Evolutionary conservation across 768 basidiomycete genomes (phyloP), one percentile per base, ranked within the genome.

Genomic region (Leccinum subgranulosum): DNA sequence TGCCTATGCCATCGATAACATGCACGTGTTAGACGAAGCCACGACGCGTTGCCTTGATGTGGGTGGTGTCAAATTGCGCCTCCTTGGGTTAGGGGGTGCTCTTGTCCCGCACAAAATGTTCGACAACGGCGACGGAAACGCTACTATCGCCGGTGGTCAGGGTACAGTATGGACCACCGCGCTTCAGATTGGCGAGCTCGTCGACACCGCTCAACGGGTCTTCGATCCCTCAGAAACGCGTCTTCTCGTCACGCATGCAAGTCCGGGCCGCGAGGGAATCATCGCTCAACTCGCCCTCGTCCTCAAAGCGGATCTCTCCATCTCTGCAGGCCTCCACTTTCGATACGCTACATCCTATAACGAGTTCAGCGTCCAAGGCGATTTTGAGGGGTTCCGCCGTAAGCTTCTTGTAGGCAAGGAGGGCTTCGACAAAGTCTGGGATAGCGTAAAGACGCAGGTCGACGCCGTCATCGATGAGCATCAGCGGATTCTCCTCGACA

Each of bases 131-230:
- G 92, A 96, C 49, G 96, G 95, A 3, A 85, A 78, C 47, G 95
- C 93, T 11, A 98, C 96, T n/a, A 97, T 99, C 61, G 96, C 97
- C 0, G 97, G 97, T 34, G 97, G 94, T 2, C 90, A 93, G 67
- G 97, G 97, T 29, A 98, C 95, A 19, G 96, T 98, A 88, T 99
- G 97, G 97, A 92, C 93, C 0, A 98, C 96, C 0, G 91, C 93
- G 5, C 82, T 99, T 25, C 97, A 99, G 73, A 91, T 99, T 41
- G 97, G 97, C 57, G 96, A 99, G 73, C 88, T 99, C 51, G 90
- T 98, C 49, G 97, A 98, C 73, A 98, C 95, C 3, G 93, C 97
- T 0, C 92, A 96, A 70, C 84, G 94, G 60, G 93, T 95, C 51
- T 94, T 84, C 69, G 97, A 99, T 72, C 84, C 84, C 27, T 83